Evolutionary conservation across 345 rosid species (phyloP).

Genomic region (Pugionium cornutum): DNA sequence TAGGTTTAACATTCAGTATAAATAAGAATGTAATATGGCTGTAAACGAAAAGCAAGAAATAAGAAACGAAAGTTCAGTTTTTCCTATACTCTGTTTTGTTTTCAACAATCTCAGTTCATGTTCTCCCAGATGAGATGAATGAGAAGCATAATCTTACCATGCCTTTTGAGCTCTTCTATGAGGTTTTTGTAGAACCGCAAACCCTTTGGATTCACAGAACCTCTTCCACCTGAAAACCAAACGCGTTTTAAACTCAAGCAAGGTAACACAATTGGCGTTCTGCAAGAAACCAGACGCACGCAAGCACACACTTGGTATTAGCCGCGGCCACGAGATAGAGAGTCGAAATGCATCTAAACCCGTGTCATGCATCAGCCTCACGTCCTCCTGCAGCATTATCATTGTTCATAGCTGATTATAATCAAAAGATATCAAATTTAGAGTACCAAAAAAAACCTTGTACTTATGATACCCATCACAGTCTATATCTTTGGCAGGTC

Average conservation of each 20-base stretch:
- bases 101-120: not conserved
- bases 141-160: slow-evolving; percentile 38
- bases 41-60: too few species aligned
- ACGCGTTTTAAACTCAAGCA: not conserved
- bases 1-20: too few species aligned
- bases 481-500: slow-evolving; percentile 47
- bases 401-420: not conserved
- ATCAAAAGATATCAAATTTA: not conserved
- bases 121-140: not conserved
- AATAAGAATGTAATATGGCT: too few species aligned
- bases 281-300: too few species aligned
- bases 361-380: slow-evolving; percentile 59
- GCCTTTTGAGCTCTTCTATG: slow-evolving; percentile 46
- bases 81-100: too few species aligned
- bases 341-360: slow-evolving; percentile 66
- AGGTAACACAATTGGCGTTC: slow-evolving; percentile 31
- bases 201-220: slow-evolving; percentile 59
- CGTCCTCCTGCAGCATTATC: slow-evolving; percentile 63
- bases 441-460: slow-evolving; percentile 41
- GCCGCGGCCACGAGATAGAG: slow-evolving; percentile 82
- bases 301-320: too few species aligned
- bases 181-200: slow-evolving; percentile 53
- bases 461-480: slow-evolving; percentile 62
- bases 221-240: slow-evolving; percentile 52
- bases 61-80: too few species aligned